Conservation (phyloP, 2,329 filamentous ascomycete species). For the Pseudocercospora eumusae region DNA sequence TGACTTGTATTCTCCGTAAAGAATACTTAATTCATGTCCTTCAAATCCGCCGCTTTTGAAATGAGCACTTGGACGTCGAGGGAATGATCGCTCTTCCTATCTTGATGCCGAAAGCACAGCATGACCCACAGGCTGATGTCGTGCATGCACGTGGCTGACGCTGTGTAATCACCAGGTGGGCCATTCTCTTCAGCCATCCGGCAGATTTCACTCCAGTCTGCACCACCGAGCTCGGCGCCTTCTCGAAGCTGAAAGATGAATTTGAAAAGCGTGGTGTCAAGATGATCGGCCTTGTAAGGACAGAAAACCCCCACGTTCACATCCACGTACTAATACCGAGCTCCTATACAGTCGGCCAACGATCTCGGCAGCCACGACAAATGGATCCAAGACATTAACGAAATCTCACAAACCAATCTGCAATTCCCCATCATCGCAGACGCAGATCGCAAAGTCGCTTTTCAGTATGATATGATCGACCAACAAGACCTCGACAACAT, state of each 20-base stretch:
- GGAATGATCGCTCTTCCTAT: too few species aligned
- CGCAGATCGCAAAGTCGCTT: conserved; percentile 51
- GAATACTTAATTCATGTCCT: too few species aligned
- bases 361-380: conserved; percentile 77
- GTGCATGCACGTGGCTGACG: conserved; percentile 3
- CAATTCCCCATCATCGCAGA: conserved; percentile 55
- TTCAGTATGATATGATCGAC: conserved; percentile 52
- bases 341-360: conserved; percentile 69
- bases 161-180: conserved; percentile 48
- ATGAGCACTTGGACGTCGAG: too few species aligned
- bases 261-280: conserved; percentile 86
- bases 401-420: conserved; percentile 48
- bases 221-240: conserved; percentile 92
- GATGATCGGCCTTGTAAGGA: conserved; percentile 73
- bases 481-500: conserved; percentile 42
- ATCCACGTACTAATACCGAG: background rate
- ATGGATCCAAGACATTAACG: conserved; percentile 79
- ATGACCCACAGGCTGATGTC: background rate
- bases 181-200: conserved; percentile 81
- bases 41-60: too few species aligned
- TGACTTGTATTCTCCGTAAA: too few species aligned
- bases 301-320: background rate
- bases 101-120: too few species aligned
- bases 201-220: conserved; percentile 92
- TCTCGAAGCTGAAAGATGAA: conserved; percentile 84